Evolutionary conservation across 108 stramenopile genomes (phyloP), one percentile per base, ranked within the genome.

Genomic region (Fistulifera pelliculosa): DNA sequence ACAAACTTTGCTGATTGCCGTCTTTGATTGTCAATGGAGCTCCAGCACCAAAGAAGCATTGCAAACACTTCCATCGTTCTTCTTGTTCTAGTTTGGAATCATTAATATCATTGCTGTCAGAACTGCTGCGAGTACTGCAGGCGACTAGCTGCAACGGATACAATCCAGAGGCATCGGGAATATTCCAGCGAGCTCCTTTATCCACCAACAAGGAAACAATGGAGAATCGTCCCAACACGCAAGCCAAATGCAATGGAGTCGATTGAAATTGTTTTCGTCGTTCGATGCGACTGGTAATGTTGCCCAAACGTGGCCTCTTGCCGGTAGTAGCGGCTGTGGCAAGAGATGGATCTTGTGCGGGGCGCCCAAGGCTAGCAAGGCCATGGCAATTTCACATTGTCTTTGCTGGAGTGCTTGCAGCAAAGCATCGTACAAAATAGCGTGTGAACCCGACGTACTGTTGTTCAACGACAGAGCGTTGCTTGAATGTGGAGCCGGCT

Each of bases 141-240:
- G 80, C 80, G n/a, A 78, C 83, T 17, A 92, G 54, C 31, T 85
- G 85, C 16, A 92, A 59, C 14, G 90, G 90, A 56, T 75, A 51
- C 21, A 62, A 22, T 57, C 90, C 69, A n/a, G 64, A 60, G 49
- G 84, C 79, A 73, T 92, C 83, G 0, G 90, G 90, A 23, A 54
- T 67, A 19, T 79, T 83, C 22, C 49, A 60, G 41, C 72, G 81
- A 31, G 80, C 80, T 17, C 69, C 77, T 40, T 67, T 71, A 13
- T 40, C 18, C 10, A 91, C 31, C 10, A 91, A 61, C 40, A 60
- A 54, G 13, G 48, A 55, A 0, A 86, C 80, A 22, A 92, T 45
- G 1, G 16, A 22, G 15, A 44, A 38, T 48, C 77, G 52, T 0
- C 90, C 90, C 26, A 69, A 62, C 10, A 67, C 31, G 52, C 82